These are phyloP conservation scores for Colletotrichum sp. DNA, from an alignment of 2,329 filamentous ascomycete genomes.

Conservation along the genomic window DNA sequence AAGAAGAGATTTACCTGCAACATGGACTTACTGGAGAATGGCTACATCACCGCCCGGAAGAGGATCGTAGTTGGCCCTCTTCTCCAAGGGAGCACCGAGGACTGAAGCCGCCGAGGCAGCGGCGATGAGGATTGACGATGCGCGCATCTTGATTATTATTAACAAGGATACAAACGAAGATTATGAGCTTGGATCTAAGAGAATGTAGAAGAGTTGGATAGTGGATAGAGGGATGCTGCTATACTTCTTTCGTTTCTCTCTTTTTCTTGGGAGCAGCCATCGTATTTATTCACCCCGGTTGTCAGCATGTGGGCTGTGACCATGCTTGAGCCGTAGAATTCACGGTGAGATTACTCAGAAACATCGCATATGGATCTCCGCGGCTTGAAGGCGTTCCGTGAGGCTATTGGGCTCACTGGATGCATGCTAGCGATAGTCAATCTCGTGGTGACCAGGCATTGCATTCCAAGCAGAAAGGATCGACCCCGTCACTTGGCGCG, in stretches of 20 bases:
- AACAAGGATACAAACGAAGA: background rate
- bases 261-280: background rate
- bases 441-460: background rate
- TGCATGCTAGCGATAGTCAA: background rate
- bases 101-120: background rate
- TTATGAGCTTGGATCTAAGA: background rate
- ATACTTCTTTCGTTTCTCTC: background rate
- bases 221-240: background rate
- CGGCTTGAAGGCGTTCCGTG: background rate
- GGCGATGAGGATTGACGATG: conserved; percentile 6
- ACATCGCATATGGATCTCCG: background rate
- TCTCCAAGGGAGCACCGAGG: conserved; percentile 11
- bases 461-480: background rate
- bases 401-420: background rate
- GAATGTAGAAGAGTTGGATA: background rate
- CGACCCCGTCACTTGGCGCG: background rate
- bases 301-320: background rate
- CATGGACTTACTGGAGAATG: conserved; percentile 34
- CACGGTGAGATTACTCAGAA: background rate
- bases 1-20: background rate
- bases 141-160: conserved; percentile 2
- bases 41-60: conserved; percentile 26
- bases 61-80: conserved; percentile 22
- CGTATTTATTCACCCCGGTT: background rate
- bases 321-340: background rate